These are phyloP conservation scores for Neofusicoccum cordaticola DNA, from an alignment of 2,329 filamentous ascomycete species.

Conservation along the genomic window DNA sequence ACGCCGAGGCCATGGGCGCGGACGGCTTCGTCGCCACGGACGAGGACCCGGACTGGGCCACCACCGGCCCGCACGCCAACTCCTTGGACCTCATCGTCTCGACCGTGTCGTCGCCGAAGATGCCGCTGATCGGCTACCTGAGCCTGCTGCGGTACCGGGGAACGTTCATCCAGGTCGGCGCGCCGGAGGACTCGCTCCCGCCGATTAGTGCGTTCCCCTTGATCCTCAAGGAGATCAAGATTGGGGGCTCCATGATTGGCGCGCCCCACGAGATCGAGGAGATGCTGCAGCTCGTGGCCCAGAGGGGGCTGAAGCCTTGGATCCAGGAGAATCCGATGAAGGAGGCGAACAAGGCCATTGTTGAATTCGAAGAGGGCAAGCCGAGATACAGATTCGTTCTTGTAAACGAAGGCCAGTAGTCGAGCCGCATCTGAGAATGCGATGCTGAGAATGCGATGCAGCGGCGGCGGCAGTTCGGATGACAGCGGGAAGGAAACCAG, in stretches of 20 bases:
- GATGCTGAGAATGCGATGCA: too few species aligned
- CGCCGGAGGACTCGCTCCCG: constrained; percentile 58
- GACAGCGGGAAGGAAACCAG: too few species aligned
- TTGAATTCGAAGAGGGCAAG: constrained; percentile 59
- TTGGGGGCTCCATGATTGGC: constrained; percentile 49
- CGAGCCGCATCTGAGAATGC: background rate
- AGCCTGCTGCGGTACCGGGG: constrained; percentile 58
- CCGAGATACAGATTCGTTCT: constrained; percentile 44
- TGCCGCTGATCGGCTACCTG: constrained; percentile 64
- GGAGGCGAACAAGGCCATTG: constrained; percentile 53
- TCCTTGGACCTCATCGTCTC: constrained; percentile 58
- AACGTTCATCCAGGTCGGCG: constrained; percentile 64
- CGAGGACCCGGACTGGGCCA: constrained; percentile 58
- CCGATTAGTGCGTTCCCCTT: constrained; percentile 57
- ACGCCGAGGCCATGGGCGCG: constrained; percentile 62
- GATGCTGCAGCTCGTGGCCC: constrained; percentile 60
- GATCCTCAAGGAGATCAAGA: constrained; percentile 53
- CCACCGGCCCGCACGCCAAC: constrained; percentile 40
- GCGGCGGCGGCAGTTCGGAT: too few species aligned
- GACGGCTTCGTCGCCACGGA: constrained; percentile 57
- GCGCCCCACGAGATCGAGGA: constrained; percentile 57
- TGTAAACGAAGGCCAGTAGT: constrained; percentile 31
- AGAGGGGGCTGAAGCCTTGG: constrained; percentile 59
- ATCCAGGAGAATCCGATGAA: constrained; percentile 61
- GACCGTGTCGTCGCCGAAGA: constrained; percentile 57